Evolutionary conservation across 495 filamentous ascomycete genomes (phyloP), one percentile per base, ranked within the genome.

Genomic region (Podospora appendiculata): DNA sequence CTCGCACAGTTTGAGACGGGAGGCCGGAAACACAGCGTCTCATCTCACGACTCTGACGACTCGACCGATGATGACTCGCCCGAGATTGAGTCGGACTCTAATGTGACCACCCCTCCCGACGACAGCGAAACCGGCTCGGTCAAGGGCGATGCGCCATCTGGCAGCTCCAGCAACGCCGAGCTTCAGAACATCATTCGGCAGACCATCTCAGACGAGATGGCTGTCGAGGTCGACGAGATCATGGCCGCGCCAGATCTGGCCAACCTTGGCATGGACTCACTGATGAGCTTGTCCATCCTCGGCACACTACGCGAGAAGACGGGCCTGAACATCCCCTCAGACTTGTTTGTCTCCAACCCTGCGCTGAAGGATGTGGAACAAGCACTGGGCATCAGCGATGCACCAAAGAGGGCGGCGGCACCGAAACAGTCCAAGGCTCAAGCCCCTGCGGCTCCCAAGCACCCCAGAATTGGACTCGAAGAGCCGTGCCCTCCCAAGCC

Each of bases 181-280:
- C 68, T 80, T n/a, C 74, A 73, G 55, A 68, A 70, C 36, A 70
- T 72, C 32, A 73, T 86, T 7, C 75, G 78, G 35, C 66, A 71
- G 14, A 85, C 80, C 49, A 78, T 90, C 45, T 79, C 84, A 3
- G 71, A 78, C 32, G 87, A 89, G 59, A 86, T 88, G 66, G 83
- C 81, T 17, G 77, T 88, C 11, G 70, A 83, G 5, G 67, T 82
- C 0, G 77, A 83, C 5, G 85, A 88, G 55, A 73, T 91, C 45
- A 58, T 69, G 11, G 74, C 76, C 32, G 70, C 67, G 8, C 70
- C 71, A 7, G 71, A 78, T 51, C 65, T 83, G 39, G 66, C 73
- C 18, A 70, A 75, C 13, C 62, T 83, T n/a, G 81, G 81, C 42
- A 73, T 84, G 64, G 81, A 84, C 56, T 83, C 79, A 0, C 71